Conservation (phyloP, 345 rosid genomes). For the Syzygium jambos region DNA sequence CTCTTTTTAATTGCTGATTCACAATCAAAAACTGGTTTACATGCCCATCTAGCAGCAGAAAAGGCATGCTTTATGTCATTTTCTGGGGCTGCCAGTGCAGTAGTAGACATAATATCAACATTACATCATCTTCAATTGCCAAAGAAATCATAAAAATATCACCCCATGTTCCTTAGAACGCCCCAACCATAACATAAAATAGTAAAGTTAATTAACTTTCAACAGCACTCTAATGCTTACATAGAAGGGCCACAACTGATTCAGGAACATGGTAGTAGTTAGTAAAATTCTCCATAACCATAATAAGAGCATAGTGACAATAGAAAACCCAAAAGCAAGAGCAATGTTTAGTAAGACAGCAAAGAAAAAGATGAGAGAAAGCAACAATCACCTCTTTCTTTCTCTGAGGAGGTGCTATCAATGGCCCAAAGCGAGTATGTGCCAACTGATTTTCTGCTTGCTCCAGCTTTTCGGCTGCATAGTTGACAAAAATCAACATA, state of each 20-base stretch:
- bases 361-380: background rate
- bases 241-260: background rate
- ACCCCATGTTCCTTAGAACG: background rate
- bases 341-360: background rate
- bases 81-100: background rate
- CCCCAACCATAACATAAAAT: background rate
- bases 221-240: background rate
- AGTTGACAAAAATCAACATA: background rate
- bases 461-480: slow-evolving; percentile 94
- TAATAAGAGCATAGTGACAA: background rate
- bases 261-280: background rate
- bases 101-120: background rate
- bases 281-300: background rate
- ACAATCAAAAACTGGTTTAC: background rate
- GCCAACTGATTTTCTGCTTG: slow-evolving; percentile 92
- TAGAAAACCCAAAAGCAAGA: background rate
- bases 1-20: background rate
- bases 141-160: background rate
- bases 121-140: background rate
- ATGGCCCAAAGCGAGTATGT: slow-evolving; percentile 75
- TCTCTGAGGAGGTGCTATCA: slow-evolving; percentile 56
- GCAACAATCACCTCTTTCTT: slow-evolving; percentile 70
- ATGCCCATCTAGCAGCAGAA: background rate
- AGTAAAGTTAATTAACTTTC: background rate
- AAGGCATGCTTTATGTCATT: background rate